phyloP scores from a whole-genome alignment of 2,329 filamentous ascomycete genomes.

The Chrysosporium queenslandicum region DNA sequence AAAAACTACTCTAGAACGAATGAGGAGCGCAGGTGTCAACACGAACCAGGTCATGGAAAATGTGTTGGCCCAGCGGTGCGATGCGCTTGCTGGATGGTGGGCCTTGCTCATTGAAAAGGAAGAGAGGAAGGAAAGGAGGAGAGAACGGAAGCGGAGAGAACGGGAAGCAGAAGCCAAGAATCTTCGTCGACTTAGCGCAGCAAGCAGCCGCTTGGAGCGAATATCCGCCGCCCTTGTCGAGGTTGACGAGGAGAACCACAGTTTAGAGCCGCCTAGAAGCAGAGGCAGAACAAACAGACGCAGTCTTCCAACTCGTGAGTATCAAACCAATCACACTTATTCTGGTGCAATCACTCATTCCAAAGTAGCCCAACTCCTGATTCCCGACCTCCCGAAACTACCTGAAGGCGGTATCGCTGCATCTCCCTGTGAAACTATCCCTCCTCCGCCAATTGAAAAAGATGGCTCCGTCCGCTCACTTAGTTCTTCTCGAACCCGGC shows the following conservation, averaged over 20 bases:
- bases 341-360: background rate
- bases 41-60: conserved; percentile 93
- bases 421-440: conserved; percentile 25
- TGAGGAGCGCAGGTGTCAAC: conserved; percentile 87
- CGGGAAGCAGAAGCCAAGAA: conserved; percentile 71
- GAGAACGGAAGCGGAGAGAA: conserved; percentile 75
- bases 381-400: conserved; percentile 67
- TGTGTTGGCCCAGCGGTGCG: conserved; percentile 79
- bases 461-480: conserved; percentile 60
- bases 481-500: conserved; percentile 67
- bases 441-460: conserved; percentile 66
- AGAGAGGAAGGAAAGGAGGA: conserved; percentile 67
- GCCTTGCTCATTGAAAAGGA: conserved; percentile 89
- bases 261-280: conserved; percentile 51
- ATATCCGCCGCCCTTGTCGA: conserved; percentile 67
- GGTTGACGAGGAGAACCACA: conserved; percentile 63
- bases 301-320: conserved; percentile 46
- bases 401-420: conserved; percentile 49
- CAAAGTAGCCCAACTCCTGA: conserved; percentile 45
- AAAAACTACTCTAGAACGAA: conserved; percentile 81
- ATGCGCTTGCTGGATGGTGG: conserved; percentile 93
- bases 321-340: conserved; percentile 45
- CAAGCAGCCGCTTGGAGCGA: conserved; percentile 75
- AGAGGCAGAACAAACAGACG: conserved; percentile 70
- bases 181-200: conserved; percentile 72